Conservation (phyloP, 805 yeast genomes). For the Hemisphaericaspora nanyangensis region DNA sequence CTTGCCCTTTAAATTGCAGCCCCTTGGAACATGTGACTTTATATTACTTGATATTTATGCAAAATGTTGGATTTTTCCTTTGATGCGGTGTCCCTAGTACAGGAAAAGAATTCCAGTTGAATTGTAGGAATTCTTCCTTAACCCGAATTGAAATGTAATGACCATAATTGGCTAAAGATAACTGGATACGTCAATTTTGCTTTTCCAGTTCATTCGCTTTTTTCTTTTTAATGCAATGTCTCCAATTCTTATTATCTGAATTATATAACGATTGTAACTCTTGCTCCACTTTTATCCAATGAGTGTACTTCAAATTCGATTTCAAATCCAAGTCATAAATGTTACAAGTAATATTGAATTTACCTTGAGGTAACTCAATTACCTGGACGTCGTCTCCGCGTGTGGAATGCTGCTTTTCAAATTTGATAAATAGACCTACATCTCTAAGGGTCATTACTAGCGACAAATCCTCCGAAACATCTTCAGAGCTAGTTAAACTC, state of each 20-base stretch:
- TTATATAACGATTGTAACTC: constrained; percentile 30
- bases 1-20: no score
- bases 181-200: no score
- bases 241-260: constrained; percentile 27
- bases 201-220: no score
- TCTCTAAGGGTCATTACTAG: constrained; percentile 54
- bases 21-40: no score
- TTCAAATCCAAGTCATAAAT: constrained; percentile 51
- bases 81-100: no score
- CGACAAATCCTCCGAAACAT: constrained; percentile 39
- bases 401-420: constrained; percentile 28
- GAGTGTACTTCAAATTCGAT: constrained; percentile 36
- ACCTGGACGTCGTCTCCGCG: constrained; percentile 22
- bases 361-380: no score
- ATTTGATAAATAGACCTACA: constrained; percentile 48
- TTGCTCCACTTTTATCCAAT: constrained; percentile 45
- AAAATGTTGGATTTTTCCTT: no score
- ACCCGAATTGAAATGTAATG: no score
- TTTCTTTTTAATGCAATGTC: constrained; percentile 21
- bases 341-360: constrained; percentile 30
- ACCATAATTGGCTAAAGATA: no score
- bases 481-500: constrained; percentile 26
- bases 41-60: no score
- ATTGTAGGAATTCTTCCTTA: no score
- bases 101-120: no score